These are phyloP conservation scores for Trichoderma harzianum DNA, from an alignment of 2,329 filamentous ascomycete genomes.

Conservation along the genomic window DNA sequence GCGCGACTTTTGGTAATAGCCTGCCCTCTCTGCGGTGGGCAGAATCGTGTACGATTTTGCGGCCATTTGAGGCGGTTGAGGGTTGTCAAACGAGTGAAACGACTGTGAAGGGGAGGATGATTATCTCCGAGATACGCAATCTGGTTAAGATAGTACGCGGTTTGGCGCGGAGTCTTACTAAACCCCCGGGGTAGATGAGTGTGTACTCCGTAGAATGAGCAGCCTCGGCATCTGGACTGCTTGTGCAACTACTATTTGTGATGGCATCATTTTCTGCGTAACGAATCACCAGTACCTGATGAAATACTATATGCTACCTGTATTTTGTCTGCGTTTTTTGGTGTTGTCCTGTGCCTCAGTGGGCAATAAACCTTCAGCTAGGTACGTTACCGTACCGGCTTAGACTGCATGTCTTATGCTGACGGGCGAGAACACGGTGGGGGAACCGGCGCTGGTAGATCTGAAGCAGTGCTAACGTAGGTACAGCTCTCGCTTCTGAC, in stretches of 20 bases:
- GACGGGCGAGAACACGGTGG: background rate
- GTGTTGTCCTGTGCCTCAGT: background rate
- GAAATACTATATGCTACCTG: background rate
- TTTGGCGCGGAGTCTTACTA: background rate
- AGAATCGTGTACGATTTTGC: conserved; percentile 3
- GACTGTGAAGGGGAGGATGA: background rate
- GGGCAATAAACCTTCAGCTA: background rate
- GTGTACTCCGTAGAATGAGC: background rate
- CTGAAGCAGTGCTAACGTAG: background rate
- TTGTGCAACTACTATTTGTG: background rate
- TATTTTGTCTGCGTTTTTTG: background rate
- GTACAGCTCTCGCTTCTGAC: background rate
- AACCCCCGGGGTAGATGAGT: background rate
- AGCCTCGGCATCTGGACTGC: background rate
- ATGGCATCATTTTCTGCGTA: background rate
- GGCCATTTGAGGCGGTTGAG: background rate
- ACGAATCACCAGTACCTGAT: background rate
- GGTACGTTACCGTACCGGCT: background rate
- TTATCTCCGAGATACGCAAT: background rate
- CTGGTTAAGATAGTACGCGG: background rate
- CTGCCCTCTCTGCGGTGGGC: background rate
- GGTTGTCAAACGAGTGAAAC: background rate
- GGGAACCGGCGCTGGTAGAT: background rate
- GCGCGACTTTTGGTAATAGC: background rate
- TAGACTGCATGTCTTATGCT: background rate